Conservation (phyloP, 1,284 basidiomycete species). For the Trametes polyzona region DNA sequence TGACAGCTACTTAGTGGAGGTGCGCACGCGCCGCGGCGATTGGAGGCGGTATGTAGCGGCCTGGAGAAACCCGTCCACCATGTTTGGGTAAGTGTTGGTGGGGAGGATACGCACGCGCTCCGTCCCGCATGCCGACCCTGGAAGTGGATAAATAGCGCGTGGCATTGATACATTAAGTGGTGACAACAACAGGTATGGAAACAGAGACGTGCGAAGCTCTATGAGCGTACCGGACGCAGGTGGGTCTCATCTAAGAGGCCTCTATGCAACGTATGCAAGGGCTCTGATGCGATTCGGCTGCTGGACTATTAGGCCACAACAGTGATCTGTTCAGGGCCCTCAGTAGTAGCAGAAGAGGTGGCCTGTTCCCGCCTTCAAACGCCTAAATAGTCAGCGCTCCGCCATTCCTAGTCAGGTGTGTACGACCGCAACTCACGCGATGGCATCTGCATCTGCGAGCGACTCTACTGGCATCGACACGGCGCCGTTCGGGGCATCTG, state of each 20-base stretch:
- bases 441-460: not conserved
- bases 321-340: constrained; percentile 1
- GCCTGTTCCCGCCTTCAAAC: not conserved
- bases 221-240: not conserved
- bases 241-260: no score
- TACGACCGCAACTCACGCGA: not conserved
- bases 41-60: not conserved
- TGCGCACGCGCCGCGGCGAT: not conserved
- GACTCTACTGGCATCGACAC: not conserved
- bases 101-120: no score
- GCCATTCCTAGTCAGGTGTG: no score
- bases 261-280: no score
- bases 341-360: not conserved
- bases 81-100: no score
- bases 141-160: not conserved
- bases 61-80: not conserved
- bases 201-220: not conserved
- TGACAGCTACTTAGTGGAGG: constrained; percentile 1
- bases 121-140: no score
- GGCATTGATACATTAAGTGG: not conserved
- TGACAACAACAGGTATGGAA: not conserved
- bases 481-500: not conserved
- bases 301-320: not conserved
- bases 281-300: not conserved
- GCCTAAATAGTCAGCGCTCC: not conserved